phyloP scores from a whole-genome alignment of 176 grass and related monocot species.

The Avena atlantica region DNA sequence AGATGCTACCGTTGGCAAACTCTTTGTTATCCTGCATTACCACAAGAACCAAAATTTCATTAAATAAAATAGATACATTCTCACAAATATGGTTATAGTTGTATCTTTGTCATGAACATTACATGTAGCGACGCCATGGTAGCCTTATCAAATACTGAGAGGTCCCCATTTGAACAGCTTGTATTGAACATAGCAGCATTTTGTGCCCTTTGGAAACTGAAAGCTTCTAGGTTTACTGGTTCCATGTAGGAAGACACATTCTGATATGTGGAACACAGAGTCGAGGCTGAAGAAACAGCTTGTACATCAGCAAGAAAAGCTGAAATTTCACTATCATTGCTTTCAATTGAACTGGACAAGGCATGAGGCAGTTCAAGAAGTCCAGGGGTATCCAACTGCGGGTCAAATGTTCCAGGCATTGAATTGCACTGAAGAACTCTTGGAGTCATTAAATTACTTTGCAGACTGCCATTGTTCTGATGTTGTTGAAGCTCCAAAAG shows the following conservation, averaged over 20 bases:
- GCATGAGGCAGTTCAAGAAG: constrained; percentile 47
- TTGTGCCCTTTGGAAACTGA: constrained; percentile 46
- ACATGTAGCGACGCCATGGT: constrained; percentile 49
- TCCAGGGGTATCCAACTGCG: constrained; percentile 43
- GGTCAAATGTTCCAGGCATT: constrained; percentile 43
- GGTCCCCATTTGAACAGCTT: constrained; percentile 38
- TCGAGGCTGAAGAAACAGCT: constrained; percentile 51
- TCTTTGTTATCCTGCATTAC: constrained; percentile 58
- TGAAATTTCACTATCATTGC: constrained; percentile 59
- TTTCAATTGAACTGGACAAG: constrained; percentile 67
- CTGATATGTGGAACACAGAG: constrained; percentile 53
- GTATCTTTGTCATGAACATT: constrained; percentile 27
- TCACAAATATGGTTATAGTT: background rate
- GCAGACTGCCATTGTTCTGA: constrained; percentile 39
- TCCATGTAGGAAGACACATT: constrained; percentile 57
- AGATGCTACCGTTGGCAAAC: constrained; percentile 34
- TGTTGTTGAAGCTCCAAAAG: constrained; percentile 48
- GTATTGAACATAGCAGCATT: constrained; percentile 43
- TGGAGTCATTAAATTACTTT: constrained; percentile 35
- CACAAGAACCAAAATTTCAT: constrained; percentile 20
- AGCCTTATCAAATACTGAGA: constrained; percentile 45
- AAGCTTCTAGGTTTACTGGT: constrained; percentile 52
- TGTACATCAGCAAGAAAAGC: constrained; percentile 60
- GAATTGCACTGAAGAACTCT: constrained; percentile 41
- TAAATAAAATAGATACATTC: constrained; percentile 25